Evolutionary conservation across 23 red algal species (phyloP), one percentile per base, ranked within the genome.

Genomic region (Gracilaria gracilis): DNA sequence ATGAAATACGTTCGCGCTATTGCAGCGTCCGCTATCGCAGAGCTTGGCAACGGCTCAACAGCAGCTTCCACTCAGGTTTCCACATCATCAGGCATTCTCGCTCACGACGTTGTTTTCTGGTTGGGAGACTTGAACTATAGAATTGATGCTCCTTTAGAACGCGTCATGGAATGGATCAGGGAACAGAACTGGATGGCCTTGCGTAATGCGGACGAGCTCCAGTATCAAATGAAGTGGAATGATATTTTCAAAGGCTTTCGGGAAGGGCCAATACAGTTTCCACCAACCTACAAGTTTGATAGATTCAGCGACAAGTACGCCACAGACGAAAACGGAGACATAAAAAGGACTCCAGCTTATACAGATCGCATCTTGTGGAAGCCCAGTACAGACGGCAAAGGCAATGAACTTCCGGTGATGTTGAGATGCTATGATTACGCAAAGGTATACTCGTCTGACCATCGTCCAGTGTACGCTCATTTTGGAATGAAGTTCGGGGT

Each of bases 71-170:
- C 61, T 9, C 78, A 91, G 23, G 75, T 80, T 42, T 75, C 88
- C 27, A 90, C 34, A 14, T 71, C 86, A 2, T 12, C 78, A n/a
- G 78, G 62, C 24, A 86, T 94, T n/a, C 61, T 94, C 24, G 90
- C 93, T 75, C 95, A 97, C 83, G 96, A 98, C 82, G 92, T 91
- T 38, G 80, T 99, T n/a, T 96, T 99, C 85, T 96, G 93, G 88
- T 59, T 99, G 36, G 97, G 97, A 16, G 97, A 99, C 84, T 64
- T 99, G 19, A 99, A 99, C 59, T 99, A 99, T 76, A 85, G 97
- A 48, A 94, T 99, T 58, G 92, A 95, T 73, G 81, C 93, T 0
- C 57, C 72, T 24, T 38, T 82, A 28, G 85, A 91, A 33, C 58
- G 81, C 9, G 97, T 99, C 14, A 75, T 99, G 58, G 50, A 66